Percentiles rank a stretch among this genome's conserved stretches.
These are phyloP conservation scores for Cladosporium sp. DNA, from an alignment of 2,329 filamentous ascomycete species.

Conservation along the genomic window DNA sequence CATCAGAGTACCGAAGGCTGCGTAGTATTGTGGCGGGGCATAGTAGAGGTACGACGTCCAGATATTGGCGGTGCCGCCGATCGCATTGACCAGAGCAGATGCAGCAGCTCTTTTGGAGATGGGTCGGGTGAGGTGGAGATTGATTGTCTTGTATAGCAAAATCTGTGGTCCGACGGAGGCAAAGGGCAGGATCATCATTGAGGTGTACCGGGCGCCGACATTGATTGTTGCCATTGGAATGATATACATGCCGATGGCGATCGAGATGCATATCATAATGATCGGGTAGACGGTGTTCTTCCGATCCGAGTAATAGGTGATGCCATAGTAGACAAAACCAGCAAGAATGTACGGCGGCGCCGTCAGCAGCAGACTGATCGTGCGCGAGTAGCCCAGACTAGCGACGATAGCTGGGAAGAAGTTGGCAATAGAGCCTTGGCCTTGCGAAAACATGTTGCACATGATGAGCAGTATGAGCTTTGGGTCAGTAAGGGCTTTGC, in stretches of 20 bases:
- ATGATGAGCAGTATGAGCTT: slow-evolving; percentile 43
- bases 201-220: slow-evolving; percentile 35
- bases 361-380: slow-evolving; percentile 50
- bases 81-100: slow-evolving; percentile 46
- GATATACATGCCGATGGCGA: slow-evolving; percentile 29
- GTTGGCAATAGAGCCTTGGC: slow-evolving; percentile 34
- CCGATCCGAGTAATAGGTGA: slow-evolving; percentile 33
- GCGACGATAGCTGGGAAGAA: slow-evolving; percentile 52
- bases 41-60: slow-evolving; percentile 46
- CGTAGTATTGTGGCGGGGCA: slow-evolving; percentile 42
- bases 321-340: slow-evolving; percentile 29
- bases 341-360: slow-evolving; percentile 43
- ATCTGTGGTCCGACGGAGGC: slow-evolving; percentile 44
- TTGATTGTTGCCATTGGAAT: slow-evolving; percentile 36
- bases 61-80: slow-evolving; percentile 44
- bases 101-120: slow-evolving; percentile 45
- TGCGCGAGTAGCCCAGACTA: slow-evolving; percentile 67
- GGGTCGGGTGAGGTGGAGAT: slow-evolving; percentile 41
- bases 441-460: slow-evolving; percentile 32
- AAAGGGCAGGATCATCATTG: slow-evolving; percentile 36
- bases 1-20: slow-evolving; percentile 45
- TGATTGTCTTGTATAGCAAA: slow-evolving; percentile 46
- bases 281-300: slow-evolving; percentile 35
- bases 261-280: slow-evolving; percentile 30
- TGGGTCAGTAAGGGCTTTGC: slow-evolving; percentile 38